Base-by-base conservation (phyloP, 164 flowering plant species). In the Hamamelis virginiana region DNA sequence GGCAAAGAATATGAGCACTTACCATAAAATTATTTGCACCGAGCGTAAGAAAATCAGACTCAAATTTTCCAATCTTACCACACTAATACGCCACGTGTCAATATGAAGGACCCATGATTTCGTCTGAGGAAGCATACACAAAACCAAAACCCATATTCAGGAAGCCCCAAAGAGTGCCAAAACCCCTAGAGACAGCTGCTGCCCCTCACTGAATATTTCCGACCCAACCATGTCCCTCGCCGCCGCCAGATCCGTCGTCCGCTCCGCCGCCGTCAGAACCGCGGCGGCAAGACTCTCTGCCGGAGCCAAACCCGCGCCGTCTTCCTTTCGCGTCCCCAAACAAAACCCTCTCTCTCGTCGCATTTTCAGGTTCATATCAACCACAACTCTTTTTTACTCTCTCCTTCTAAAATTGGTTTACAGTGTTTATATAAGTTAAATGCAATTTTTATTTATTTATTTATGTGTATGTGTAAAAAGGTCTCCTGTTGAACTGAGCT, bases 401-500 rank as follows among this genome's bases (percentile, higher is more conserved):
- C 45, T 25, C 59, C 21, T 9, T 13, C 43, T 38, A 3, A 15
- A 25, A 22, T 52, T 22, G 16, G 13, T 47, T 52, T 27, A 8
- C n/a, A 21, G 65, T 18, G 14, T 62, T 1, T 59, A n/a, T 46
- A 21, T 44, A 43, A 41, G 8, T 44, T n/a, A n/a, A 1, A 60
- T 44, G 48, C 5, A 2, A 0, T 27, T 1, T 14, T 14, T 28
- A 21, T 53, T 46, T 12, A 12, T 50, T 8, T 50, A 5, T 4
- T 50, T n/a, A 13, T 50, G 16, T 50, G 53, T 22, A n/a, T 48
- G 13, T 67, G 59, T n/a, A 44, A 43, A 27, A 77, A 90, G 96
- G 80, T 81, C 86, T n/a, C 88, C 97, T 4, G 88, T 91, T 62
- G 94, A 85, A 78, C 48, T 87, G 94, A 89, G 94, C 78, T 72